phyloP scores from a whole-genome alignment of 352 stramenopile species.

The Phytophthora megakarya region DNA sequence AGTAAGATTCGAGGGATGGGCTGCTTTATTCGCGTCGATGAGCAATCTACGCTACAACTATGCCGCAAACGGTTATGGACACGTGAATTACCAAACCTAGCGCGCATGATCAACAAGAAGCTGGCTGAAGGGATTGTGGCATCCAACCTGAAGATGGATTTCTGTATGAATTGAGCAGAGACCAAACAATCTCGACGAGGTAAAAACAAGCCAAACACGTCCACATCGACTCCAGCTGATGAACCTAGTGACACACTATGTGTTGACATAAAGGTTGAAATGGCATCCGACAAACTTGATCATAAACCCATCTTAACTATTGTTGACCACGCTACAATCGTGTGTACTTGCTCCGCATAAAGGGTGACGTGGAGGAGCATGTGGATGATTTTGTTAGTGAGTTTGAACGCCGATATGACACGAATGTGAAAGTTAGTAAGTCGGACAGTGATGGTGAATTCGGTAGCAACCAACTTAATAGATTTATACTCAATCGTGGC shows the following conservation, averaged over 20 bases:
- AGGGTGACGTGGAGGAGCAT: background rate
- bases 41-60: background rate
- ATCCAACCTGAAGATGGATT: slow-evolving; percentile 6
- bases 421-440: background rate
- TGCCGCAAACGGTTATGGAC: slow-evolving; percentile 4
- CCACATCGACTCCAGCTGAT: slow-evolving; percentile 3
- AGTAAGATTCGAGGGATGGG: too few species aligned
- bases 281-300: background rate
- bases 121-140: background rate
- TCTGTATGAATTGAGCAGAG: slow-evolving; percentile 15
- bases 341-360: background rate
- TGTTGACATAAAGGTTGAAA: slow-evolving; percentile 18
- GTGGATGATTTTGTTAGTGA: slow-evolving; percentile 6
- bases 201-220: slow-evolving; percentile 5
- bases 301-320: slow-evolving; percentile 16
- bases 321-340: slow-evolving; percentile 7
- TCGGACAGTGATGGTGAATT: slow-evolving; percentile 8
- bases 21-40: too few species aligned
- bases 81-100: slow-evolving; percentile 12
- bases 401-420: slow-evolving; percentile 8
- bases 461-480: slow-evolving; percentile 1
- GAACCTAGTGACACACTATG: slow-evolving; percentile 9
- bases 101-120: slow-evolving; percentile 10
- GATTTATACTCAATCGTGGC: slow-evolving; percentile 14
- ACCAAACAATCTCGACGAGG: slow-evolving; percentile 12